phyloP scores from a whole-genome alignment of 768 basidiomycete species.

The Mycena epipterygia region DNA sequence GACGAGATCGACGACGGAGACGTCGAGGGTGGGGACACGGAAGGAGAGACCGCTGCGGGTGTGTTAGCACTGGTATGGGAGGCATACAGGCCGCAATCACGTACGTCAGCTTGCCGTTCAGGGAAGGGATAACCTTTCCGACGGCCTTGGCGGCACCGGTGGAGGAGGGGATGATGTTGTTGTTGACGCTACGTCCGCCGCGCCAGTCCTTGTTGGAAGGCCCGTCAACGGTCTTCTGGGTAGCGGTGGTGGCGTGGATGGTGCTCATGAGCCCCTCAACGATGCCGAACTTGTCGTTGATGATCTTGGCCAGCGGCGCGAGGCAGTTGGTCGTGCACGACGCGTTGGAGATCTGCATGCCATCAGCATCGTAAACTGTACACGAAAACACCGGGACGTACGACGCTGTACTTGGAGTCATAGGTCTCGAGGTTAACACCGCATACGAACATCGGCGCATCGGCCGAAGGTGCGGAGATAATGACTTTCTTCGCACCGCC shows the following conservation, averaged over 20 bases:
- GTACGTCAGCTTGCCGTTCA: constrained; percentile 98
- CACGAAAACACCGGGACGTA: constrained; percentile 53
- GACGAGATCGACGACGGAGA: constrained; percentile 98
- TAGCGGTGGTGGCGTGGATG: constrained; percentile 96
- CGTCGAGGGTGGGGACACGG: constrained; percentile 97
- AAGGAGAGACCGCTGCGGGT: constrained; percentile 85
- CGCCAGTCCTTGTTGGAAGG: constrained; percentile 98
- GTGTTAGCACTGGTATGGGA: background rate
- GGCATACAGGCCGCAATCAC: constrained; percentile 42
- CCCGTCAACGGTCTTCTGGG: constrained; percentile 95
- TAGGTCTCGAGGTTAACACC: constrained; percentile 97
- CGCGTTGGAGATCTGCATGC: constrained; percentile 90
- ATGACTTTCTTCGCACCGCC: constrained; percentile 99
- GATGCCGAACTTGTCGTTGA: constrained; percentile 97
- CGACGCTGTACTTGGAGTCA: constrained; percentile 89
- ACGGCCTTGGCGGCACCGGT: constrained; percentile 99
- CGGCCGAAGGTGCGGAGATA: constrained; percentile 98
- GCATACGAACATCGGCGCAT: constrained; percentile 94
- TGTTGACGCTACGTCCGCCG: constrained; percentile 94
- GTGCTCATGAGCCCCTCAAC: constrained; percentile 99
- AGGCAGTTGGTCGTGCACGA: constrained; percentile 99
- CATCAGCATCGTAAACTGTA: background rate
- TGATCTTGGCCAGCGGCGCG: constrained; percentile 98
- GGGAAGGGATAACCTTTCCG: constrained; percentile 95
- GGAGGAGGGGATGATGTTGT: constrained; percentile 99